Evolutionary conservation across 2,329 filamentous ascomycete species (phyloP), one percentile per base, ranked within the genome.

Genomic region (Aureobasidium sp.): DNA sequence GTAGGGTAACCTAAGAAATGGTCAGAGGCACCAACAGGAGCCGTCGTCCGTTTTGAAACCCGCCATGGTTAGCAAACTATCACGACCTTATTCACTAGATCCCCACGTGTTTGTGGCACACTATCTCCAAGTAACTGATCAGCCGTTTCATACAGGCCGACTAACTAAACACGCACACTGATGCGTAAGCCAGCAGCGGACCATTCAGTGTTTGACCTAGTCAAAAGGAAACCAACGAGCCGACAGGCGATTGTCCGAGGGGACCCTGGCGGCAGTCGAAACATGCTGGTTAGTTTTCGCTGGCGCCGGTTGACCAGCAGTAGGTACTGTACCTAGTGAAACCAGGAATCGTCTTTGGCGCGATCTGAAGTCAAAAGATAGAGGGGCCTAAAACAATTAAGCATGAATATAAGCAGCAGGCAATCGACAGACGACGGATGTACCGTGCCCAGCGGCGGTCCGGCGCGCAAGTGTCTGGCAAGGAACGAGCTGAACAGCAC

Each of bases 41-140:
- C 53, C 53, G 55, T 58, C 55, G 53, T 58, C 29, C 55, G 55
- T 58, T 58, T 39, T 58, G 55, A 39, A 58, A 58, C 55, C 55
- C 55, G 42, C 31, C 55, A 31, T 27, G 42, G 31, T 48, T 31
- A 56, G 55, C 31, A 39, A 58, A 58, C 55, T 58, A 47, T 58
- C 55, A 31, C 31, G 55, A 47, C 55, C 55, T 58, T 58, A 58
- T 25, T 42, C 22, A 29, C 20, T 47, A 58, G 55, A 25, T 42
- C 37, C 15, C 31, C 55, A 58, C 42, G 31, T 37, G 42, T 25
- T 25, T 29, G n/a, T 42, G 31, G 31, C 27, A 58, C 55, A 48
- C 55, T 48, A 58, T 15, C 22, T 15, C 8, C n/a, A n/a, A 45
- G 14, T 45, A 11, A 25, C n/a, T 34, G 22, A 58, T 31, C 41